phyloP scores from a whole-genome alignment of 2,329 filamentous ascomycete genomes.

The Trichoderma sp. region DNA sequence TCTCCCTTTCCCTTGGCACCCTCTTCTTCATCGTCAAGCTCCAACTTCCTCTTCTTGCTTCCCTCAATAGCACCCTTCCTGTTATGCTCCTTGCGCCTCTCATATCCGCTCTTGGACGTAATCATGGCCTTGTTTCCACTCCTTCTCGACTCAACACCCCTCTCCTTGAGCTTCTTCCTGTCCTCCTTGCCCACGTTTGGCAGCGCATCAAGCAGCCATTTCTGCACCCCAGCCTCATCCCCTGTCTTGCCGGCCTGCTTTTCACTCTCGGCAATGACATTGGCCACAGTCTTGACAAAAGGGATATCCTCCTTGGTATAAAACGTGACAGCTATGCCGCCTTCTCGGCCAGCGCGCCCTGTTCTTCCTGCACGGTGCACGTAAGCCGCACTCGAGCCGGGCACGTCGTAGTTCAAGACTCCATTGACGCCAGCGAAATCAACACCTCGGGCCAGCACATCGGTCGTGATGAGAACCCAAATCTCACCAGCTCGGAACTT shows the following conservation, averaged over 20 bases:
- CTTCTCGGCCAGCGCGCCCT: conserved; percentile 80
- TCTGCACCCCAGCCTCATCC: conserved; percentile 62
- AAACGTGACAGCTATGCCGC: conserved; percentile 86
- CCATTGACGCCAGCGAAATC: conserved; percentile 95
- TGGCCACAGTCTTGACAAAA: conserved; percentile 84
- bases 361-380: conserved; percentile 92
- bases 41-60: conserved; percentile 54
- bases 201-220: conserved; percentile 85
- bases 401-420: conserved; percentile 96
- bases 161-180: conserved; percentile 75
- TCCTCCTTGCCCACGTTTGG: conserved; percentile 81
- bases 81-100: conserved; percentile 67
- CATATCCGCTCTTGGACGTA: conserved; percentile 77
- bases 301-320: conserved; percentile 95
- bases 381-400: conserved; percentile 83
- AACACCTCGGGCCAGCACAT: conserved; percentile 85
- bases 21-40: conserved; percentile 26
- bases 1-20: conserved; percentile 22
- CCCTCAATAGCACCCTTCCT: conserved; percentile 59
- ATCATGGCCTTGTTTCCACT: conserved; percentile 58
- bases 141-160: conserved; percentile 72
- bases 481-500: conserved; percentile 88
- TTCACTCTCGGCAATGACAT: conserved; percentile 83
- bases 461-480: conserved; percentile 95
- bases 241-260: conserved; percentile 59